These are phyloP conservation scores for Solanum arcanum DNA, from an alignment of 257 asterid genomes.

Conservation along the genomic window DNA sequence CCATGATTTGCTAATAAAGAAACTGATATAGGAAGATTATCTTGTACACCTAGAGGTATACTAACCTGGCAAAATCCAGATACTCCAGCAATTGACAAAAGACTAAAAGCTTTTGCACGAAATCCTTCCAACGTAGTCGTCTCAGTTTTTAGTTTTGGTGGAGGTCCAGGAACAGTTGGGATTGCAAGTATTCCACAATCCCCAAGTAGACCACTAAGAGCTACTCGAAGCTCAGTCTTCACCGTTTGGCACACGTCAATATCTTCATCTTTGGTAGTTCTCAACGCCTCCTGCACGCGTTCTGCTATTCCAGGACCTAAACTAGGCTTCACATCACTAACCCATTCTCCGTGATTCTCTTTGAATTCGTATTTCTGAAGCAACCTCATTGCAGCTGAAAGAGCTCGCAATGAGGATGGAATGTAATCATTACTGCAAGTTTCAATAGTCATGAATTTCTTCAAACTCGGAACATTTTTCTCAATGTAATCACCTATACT, in stretches of 20 bases:
- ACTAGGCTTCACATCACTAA: constrained; percentile 44
- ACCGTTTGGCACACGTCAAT: constrained; percentile 32
- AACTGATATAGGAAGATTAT: constrained; percentile 57
- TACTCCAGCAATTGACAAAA: constrained; percentile 78
- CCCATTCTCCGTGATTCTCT: constrained; percentile 87
- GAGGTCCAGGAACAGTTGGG: constrained; percentile 88
- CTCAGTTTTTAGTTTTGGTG: constrained; percentile 68
- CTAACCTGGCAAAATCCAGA: constrained; percentile 95
- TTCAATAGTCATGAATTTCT: constrained; percentile 32
- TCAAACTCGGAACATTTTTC: constrained; percentile 57
- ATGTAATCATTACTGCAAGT: constrained; percentile 15
- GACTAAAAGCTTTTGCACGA: constrained; percentile 79
- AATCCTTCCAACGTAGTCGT: constrained; percentile 45
- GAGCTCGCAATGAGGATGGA: constrained; percentile 65
- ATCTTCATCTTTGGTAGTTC: constrained; percentile 36
- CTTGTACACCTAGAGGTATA: constrained; percentile 63
- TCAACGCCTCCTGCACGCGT: constrained; percentile 57
- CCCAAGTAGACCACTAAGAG: constrained; percentile 54
- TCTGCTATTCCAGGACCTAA: constrained; percentile 81
- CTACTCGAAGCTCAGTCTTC: constrained; percentile 52
- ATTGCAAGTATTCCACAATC: constrained; percentile 63
- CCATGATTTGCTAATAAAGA: constrained; percentile 80
- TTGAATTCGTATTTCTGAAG: constrained; percentile 85
- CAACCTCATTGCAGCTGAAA: constrained; percentile 64
- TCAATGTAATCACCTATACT: constrained; percentile 53